Evolutionary conservation across 352 stramenopile species (phyloP).

Genomic region (Phytophthora colocasiae): DNA sequence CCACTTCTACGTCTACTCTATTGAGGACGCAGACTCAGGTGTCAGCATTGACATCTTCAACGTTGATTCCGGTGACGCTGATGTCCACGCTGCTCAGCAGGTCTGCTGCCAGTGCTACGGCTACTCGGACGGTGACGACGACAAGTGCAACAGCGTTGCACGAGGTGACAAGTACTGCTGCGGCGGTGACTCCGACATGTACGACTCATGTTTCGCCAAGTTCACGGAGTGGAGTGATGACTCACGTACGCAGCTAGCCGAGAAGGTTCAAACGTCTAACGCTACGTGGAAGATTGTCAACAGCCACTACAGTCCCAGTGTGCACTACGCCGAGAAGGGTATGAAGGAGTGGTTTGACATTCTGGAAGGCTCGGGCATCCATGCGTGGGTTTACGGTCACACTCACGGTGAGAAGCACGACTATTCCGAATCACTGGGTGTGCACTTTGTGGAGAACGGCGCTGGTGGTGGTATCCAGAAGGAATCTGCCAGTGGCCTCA

Average conservation of each 20-base stretch:
- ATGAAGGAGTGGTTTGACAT: conserved; percentile 62
- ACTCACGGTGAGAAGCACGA: conserved; percentile 83
- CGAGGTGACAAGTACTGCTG: conserved; percentile 58
- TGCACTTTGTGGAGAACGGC: conserved; percentile 84
- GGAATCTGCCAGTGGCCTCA: conserved; percentile 73
- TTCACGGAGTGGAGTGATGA: conserved; percentile 74
- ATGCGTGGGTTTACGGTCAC: conserved; percentile 62
- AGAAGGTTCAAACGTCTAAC: conserved; percentile 53
- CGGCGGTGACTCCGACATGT: conserved; percentile 63
- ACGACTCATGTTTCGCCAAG: conserved; percentile 60
- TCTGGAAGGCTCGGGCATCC: conserved; percentile 44
- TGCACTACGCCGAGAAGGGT: conserved; percentile 50
- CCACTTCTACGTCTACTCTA: conserved; percentile 65
- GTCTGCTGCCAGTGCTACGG: conserved; percentile 77
- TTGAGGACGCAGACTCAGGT: conserved; percentile 44
- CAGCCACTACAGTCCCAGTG: conserved; percentile 69
- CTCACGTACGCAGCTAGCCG: conserved; percentile 51
- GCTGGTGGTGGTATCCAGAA: conserved; percentile 82
- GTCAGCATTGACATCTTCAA: conserved; percentile 79
- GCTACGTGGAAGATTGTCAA: conserved; percentile 80
- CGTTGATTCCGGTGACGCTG: conserved; percentile 64
- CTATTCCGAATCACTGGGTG: conserved; percentile 55
- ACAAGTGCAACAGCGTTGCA: conserved; percentile 49
- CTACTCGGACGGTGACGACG: conserved; percentile 53
- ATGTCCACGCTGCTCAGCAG: conserved; percentile 58